These are phyloP conservation scores for Coemansia pectinata DNA, from an alignment of 192 early-diverging fungal genomes.

Conservation along the genomic window DNA sequence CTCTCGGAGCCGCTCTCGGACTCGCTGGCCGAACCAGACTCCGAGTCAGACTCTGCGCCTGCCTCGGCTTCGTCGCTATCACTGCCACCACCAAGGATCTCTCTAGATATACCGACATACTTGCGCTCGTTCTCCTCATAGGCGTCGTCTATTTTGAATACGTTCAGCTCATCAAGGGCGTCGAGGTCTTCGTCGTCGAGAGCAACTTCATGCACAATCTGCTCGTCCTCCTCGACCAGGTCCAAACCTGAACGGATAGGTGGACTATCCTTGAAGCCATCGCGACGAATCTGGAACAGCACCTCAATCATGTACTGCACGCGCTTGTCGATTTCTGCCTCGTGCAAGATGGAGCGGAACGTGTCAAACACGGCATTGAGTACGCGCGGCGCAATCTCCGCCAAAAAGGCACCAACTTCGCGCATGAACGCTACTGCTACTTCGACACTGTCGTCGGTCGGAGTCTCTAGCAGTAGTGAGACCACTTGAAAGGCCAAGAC, in stretches of 20 bases:
- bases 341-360: slow-evolving; percentile 89
- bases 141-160: slow-evolving; percentile 81
- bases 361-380: slow-evolving; percentile 89
- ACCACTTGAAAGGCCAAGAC: slow-evolving; percentile 86
- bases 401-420: slow-evolving; percentile 80
- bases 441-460: slow-evolving; percentile 94
- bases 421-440: slow-evolving; percentile 93
- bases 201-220: slow-evolving; percentile 83
- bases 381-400: slow-evolving; percentile 73
- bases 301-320: slow-evolving; percentile 98
- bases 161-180: slow-evolving; percentile 75
- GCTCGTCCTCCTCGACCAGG: slow-evolving; percentile 93
- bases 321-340: slow-evolving; percentile 91
- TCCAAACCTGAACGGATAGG: slow-evolving; percentile 77
- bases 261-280: slow-evolving; percentile 90
- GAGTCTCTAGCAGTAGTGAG: slow-evolving; percentile 77
- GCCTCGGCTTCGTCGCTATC: slow-evolving; percentile 53
- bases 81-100: slow-evolving; percentile 79
- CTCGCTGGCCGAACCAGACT: slow-evolving; percentile 49
- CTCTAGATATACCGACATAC: slow-evolving; percentile 76
- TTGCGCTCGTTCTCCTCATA: slow-evolving; percentile 82
- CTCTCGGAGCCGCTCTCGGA: slow-evolving; percentile 46
- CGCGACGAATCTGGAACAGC: slow-evolving; percentile 90
- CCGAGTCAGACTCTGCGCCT: slow-evolving; percentile 26
- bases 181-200: slow-evolving; percentile 87